Percentiles rank a stretch among this genome's conserved stretches.
Evolutionary conservation across 352 stramenopile species (phyloP).

Genomic region (Pythium rishiriense): DNA sequence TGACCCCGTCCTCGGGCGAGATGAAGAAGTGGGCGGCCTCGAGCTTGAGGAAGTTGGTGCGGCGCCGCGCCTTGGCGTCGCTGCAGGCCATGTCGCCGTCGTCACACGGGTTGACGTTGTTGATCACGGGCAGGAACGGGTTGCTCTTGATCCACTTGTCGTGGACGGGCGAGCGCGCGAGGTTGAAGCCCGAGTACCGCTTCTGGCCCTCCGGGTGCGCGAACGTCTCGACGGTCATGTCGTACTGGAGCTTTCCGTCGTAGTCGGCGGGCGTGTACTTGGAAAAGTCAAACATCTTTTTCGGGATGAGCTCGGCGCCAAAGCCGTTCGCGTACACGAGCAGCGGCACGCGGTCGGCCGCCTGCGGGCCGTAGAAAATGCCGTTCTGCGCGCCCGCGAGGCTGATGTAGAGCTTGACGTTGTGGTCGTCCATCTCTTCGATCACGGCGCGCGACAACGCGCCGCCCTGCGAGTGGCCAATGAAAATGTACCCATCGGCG

Average conservation of each 20-base stretch:
- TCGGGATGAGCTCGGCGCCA: slow-evolving; percentile 8
- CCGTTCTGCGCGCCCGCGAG: slow-evolving; percentile 50
- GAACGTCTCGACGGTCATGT: slow-evolving; percentile 29
- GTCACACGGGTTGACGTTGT: slow-evolving; percentile 45
- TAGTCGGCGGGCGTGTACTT: slow-evolving; percentile 27
- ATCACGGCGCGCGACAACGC: slow-evolving; percentile 39
- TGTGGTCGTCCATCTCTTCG: slow-evolving; percentile 59
- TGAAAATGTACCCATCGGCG: slow-evolving; percentile 49
- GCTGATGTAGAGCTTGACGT: slow-evolving; percentile 44
- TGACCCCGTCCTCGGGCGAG: slow-evolving; percentile 32
- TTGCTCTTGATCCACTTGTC: slow-evolving; percentile 28
- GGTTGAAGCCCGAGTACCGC: slow-evolving; percentile 42
- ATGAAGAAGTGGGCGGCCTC: slow-evolving; percentile 36
- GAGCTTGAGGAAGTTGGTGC: slow-evolving; percentile 33
- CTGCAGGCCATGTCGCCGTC: slow-evolving; percentile 6
- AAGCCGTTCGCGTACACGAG: neutral
- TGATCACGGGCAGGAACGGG: slow-evolving; percentile 37
- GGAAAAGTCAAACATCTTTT: slow-evolving; percentile 29
- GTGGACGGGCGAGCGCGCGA: slow-evolving; percentile 35
- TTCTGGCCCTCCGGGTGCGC: slow-evolving; percentile 30
- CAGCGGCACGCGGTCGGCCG: slow-evolving; percentile 18
- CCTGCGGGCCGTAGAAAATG: slow-evolving; percentile 48
- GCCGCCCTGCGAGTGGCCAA: slow-evolving; percentile 47
- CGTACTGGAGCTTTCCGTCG: slow-evolving; percentile 37
- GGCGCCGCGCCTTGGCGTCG: slow-evolving; percentile 30